Base-by-base conservation (phyloP, 78 protist species). In the Dictyostelium intermedium region DNA sequence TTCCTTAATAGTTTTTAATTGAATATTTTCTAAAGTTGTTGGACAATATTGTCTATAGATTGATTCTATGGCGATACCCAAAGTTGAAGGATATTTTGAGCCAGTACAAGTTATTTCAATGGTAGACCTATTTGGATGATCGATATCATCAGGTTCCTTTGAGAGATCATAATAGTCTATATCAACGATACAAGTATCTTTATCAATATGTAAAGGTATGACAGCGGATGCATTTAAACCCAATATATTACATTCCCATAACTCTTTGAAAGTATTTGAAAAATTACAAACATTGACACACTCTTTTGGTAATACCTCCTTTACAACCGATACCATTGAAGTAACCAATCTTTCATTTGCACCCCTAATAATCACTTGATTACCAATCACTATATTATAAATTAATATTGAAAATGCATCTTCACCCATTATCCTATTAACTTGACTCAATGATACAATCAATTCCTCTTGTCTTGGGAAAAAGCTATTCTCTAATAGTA, bases 111-210 rank as follows among this genome's bases (percentile, higher is more conserved):
- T 87, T 27, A 87, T 87, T 27, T 87, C 93, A 45, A 87, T 87
- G 13, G 93, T 87, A 20, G 93, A 87, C 60, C 93, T 34, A 39
- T 77, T 34, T 7, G 93, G 93, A 87, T 76, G 47, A 63, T 87
- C 93, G 16, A 87, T 87, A 45, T 87, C 93, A 18, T 87, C 93
- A 0, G 93, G 93, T 78, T 87, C 93, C 23, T 87, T 76, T 35
- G 85, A 87, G 25, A 43, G 69, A 32, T 87, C 85, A 79, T 87
- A 87, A 63, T 87, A 87, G 7, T 87, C 93, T 13, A 87, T 79
- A 79, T 87, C 85, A 41, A 87, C 66, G 14, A 87, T 87, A 18
- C 76, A 60, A 61, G 35, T 45, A n/a, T 53, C 63, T 25, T 37
- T 63, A 78, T 79, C 85, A 0, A 87, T 82, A 79, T 87, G 93